Percentiles rank a stretch among this genome's conserved stretches.
Conservation (phyloP, 371 early-diverging fungal genomes). For the Lichtheimia ornata region DNA sequence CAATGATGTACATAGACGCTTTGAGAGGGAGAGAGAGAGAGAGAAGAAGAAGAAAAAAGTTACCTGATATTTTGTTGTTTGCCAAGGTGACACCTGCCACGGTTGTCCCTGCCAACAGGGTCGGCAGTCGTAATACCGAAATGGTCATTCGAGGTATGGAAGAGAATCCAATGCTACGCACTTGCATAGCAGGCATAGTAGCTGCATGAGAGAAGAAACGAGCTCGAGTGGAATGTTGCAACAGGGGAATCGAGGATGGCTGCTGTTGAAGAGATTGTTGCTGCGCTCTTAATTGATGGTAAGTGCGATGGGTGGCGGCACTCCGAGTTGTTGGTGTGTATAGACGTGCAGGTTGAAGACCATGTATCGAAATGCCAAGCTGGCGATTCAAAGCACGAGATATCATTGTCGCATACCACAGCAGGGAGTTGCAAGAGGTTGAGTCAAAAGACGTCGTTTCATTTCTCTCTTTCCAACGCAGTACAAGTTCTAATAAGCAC, state of each 20-base stretch:
- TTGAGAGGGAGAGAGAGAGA: background rate
- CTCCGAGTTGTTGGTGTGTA: too few relatives aligned
- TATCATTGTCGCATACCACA: too few relatives aligned
- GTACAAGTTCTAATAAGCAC: too few relatives aligned
- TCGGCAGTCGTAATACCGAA: conserved; percentile 33
- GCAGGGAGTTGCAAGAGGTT: too few relatives aligned
- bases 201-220: conserved; percentile 32
- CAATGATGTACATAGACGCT: background rate
- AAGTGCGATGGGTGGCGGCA: too few relatives aligned
- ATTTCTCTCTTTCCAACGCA: too few relatives aligned
- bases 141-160: conserved; percentile 32
- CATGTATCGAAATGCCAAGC: too few relatives aligned
- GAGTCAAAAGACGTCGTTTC: too few relatives aligned
- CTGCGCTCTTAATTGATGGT: too few relatives aligned
- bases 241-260: conserved; percentile 16
- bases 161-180: conserved; percentile 30
- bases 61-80: conserved; percentile 47
- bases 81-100: conserved; percentile 44
- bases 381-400: too few relatives aligned
- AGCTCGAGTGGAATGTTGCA: conserved; percentile 28
- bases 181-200: conserved; percentile 25
- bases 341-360: too few relatives aligned
- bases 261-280: background rate
- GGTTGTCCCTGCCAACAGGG: conserved; percentile 41
- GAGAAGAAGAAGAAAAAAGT: too few relatives aligned